Evolutionary conservation across 768 basidiomycete species (phyloP).

Genomic region (Mycena albidolilacea): DNA sequence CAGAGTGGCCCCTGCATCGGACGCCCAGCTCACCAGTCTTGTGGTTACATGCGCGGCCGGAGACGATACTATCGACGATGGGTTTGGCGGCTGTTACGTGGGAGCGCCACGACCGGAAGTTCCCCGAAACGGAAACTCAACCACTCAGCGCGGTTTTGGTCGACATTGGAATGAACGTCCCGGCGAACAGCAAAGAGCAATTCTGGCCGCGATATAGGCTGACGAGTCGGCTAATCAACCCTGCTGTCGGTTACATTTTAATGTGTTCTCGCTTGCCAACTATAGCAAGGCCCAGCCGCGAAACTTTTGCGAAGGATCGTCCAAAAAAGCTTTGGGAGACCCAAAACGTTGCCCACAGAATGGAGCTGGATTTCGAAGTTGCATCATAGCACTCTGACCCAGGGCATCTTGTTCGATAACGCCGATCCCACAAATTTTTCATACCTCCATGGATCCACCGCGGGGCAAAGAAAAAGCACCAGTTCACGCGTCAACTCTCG

Average conservation of each 20-base stretch:
- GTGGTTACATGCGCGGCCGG: no score
- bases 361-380: no score
- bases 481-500: no score
- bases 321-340: no score
- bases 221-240: not conserved
- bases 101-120: constrained; percentile 20
- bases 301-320: not conserved
- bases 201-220: not conserved
- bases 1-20: not conserved
- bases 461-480: no score
- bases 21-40: not conserved
- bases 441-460: no score
- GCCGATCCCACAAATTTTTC: no score
- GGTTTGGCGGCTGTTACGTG: not conserved
- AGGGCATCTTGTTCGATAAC: no score
- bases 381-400: no score
- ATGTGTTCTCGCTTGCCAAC: not conserved
- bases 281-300: not conserved
- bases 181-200: not conserved
- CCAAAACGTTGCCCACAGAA: no score
- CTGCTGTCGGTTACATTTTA: not conserved
- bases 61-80: not conserved
- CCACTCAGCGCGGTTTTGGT: constrained; percentile 1
- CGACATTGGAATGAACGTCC: not conserved
- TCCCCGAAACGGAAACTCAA: not conserved